Conservation (phyloP, 2,329 filamentous ascomycete species). For the Epichloe coenophiala region DNA sequence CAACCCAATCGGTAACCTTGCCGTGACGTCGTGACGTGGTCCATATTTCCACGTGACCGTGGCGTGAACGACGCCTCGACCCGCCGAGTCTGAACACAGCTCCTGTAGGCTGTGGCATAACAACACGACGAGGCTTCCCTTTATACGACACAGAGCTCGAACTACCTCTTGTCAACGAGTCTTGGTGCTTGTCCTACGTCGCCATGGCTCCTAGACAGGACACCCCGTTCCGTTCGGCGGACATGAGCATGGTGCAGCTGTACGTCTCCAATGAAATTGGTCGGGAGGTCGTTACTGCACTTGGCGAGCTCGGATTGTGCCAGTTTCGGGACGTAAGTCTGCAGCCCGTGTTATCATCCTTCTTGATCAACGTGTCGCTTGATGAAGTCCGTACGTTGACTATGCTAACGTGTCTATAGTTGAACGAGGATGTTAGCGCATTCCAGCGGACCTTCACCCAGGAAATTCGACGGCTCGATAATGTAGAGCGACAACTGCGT, state of each 20-base stretch:
- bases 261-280: constrained; percentile 99
- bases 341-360: constrained; percentile 1
- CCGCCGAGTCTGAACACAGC: constrained; percentile 8
- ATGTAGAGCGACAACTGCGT: constrained; percentile 95
- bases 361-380: not conserved
- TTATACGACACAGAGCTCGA: constrained; percentile 12
- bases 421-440: constrained; percentile 83
- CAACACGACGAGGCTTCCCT: constrained; percentile 13
- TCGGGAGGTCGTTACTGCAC: constrained; percentile 87
- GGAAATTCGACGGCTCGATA: constrained; percentile 92
- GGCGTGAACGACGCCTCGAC: constrained; percentile 13
- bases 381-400: not conserved
- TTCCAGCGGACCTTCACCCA: constrained; percentile 97
- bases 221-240: constrained; percentile 98
- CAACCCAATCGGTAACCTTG: not conserved
- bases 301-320: constrained; percentile 90
- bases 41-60: constrained; percentile 14
- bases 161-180: constrained; percentile 15
- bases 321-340: constrained; percentile 86
- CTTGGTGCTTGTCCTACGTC: constrained; percentile 18
- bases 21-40: constrained; percentile 4
- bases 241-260: constrained; percentile 99
- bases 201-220: constrained; percentile 58
- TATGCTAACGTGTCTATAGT: constrained; percentile 34
- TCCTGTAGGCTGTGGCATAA: constrained; percentile 12